Conservation (phyloP, 129 eudicot genomes). For the Helianthus annuus region HanXRQr2.0-SUNRISE NC_035445.2:145199457-145199956, state of each 20-base stretch:
- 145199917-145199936: slow-evolving; percentile 49
- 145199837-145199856: neutral
- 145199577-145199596: slow-evolving; percentile 11
- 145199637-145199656: slow-evolving; percentile 4
- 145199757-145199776: slow-evolving; percentile 26
- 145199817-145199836: neutral
- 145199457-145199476: slow-evolving; percentile 26
- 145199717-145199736: slow-evolving; percentile 32
- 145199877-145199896: slow-evolving; percentile 33
- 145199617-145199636: neutral
- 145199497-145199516: slow-evolving; percentile 32
- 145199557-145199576: slow-evolving; percentile 11
- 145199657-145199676: no score
- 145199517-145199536: slow-evolving; percentile 30
- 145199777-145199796: slow-evolving; percentile 7
- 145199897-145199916: slow-evolving; percentile 37
- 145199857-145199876: slow-evolving; percentile 23
- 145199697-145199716: slow-evolving; percentile 4
- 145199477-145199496: slow-evolving; percentile 44
- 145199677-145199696: no score
- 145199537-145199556: slow-evolving; percentile 5
- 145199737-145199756: slow-evolving; percentile 39
- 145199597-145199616: slow-evolving; percentile 2
- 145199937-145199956: slow-evolving; percentile 30
- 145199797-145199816: neutral